Evolutionary conservation across 148 eudicot species (phyloP), one percentile per base, ranked within the genome.

Genomic region (Rhododendron ovatum): DNA sequence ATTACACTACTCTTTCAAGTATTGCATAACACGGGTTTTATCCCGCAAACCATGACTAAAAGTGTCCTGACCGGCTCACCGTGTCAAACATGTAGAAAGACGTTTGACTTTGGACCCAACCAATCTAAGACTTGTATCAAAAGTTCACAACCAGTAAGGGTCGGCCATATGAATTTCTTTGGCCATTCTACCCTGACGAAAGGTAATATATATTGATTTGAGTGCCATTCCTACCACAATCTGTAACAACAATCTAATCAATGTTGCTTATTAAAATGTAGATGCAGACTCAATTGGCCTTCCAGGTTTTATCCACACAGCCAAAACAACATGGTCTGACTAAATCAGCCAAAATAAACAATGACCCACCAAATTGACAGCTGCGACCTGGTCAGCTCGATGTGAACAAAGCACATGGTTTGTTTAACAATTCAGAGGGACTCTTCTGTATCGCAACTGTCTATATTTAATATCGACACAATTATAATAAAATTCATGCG

Each of bases 361-460:
- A 78, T 22, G 50, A 65, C 30, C 48, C 24, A 39, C 59, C 63
- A 48, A 83, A 78, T 43, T 79, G 78, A 84, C 82, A 78, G 50
- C 20, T 53, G 15, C 2, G 57, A 63, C 86, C 80, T 28, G 80
- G 24, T 50, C 78, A 73, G 53, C 28, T 53, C 24, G 61, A 84
- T 74, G n/a, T 15, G 22, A 75, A 75, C 81, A 51, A 74, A 43
- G 81, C 67, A 28, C 18, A 3, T 48, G 71, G 15, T 71, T 71
- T 30, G 20, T 83, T 67, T 43, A 28, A 30, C 48, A 47, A 41
- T 37, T 76, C 8, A 39, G 11, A 41, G 5, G 45, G 50, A 76
- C 50, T 3, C 26, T 20, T 76, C 50, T 43, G 12, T 43, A 24
- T 8, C 45, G 9, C 43, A 50, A 26, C 20, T 79, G 30, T 26